A percentile compares a stretch with the other conserved stretches of the same genome.
phyloP scores from a whole-genome alignment of 257 asterid species.

The Mitragyna speciosa region DNA sequence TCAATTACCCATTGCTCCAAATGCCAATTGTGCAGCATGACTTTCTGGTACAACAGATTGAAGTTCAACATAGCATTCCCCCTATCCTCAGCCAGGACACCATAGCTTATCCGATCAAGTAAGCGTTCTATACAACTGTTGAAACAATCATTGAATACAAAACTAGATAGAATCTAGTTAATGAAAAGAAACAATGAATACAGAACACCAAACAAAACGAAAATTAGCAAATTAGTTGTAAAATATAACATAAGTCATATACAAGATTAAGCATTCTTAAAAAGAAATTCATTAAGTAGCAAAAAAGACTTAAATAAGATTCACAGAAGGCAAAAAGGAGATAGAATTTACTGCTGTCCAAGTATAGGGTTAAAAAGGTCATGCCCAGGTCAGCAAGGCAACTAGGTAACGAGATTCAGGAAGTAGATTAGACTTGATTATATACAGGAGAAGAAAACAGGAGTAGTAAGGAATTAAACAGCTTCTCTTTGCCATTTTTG shows the following conservation, averaged over 20 bases:
- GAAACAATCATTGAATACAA: conserved; percentile 21
- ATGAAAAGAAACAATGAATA: neutral
- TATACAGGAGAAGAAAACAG: neutral
- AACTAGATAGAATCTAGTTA: neutral
- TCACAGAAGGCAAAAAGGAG: neutral
- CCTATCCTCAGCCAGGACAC: conserved; percentile 85
- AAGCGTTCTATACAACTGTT: conserved; percentile 87
- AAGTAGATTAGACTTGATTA: neutral
- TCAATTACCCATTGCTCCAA: conserved; percentile 94
- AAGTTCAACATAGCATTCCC: conserved; percentile 86
- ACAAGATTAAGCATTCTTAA: neutral
- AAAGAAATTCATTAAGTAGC: neutral
- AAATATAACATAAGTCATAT: neutral
- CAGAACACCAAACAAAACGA: neutral
- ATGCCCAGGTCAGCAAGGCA: neutral
- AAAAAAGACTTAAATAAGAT: neutral
- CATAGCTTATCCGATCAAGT: conserved; percentile 93
- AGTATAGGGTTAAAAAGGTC: neutral
- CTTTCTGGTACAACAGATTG: conserved; percentile 87
- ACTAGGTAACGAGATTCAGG: neutral
- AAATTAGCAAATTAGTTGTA: neutral
- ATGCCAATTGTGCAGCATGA: conserved; percentile 80
- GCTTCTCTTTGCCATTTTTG: neutral
- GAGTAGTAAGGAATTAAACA: neutral
- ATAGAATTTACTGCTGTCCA: neutral